These are phyloP conservation scores for Penicillium coffeae DNA, from an alignment of 495 filamentous ascomycete species.

Conservation along the genomic window DNA sequence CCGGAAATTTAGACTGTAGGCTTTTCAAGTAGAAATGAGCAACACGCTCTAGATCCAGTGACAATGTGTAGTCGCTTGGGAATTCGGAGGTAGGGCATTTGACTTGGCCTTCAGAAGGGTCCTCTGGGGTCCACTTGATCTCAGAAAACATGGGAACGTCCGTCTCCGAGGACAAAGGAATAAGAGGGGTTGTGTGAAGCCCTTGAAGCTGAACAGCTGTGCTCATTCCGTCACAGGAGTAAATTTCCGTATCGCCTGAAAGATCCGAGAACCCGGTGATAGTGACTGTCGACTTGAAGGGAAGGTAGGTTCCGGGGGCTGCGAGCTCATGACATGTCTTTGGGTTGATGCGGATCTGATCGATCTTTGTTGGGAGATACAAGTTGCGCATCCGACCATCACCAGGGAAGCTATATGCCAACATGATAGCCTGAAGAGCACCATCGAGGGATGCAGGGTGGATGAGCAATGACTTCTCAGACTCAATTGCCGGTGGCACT, in stretches of 20 bases:
- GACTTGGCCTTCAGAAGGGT: not conserved
- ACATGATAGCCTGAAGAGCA: conserved; percentile 39
- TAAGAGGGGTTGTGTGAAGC: conserved; percentile 22
- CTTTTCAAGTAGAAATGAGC: conserved; percentile 20
- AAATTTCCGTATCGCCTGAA: conserved; percentile 25
- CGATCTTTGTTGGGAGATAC: conserved; percentile 32
- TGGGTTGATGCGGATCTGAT: conserved; percentile 42
- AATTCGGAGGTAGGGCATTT: not conserved
- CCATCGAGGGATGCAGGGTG: conserved; percentile 41
- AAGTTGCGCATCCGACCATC: conserved; percentile 26
- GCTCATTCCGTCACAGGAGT: conserved; percentile 9
- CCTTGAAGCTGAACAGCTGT: conserved; percentile 24
- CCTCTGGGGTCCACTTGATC: conserved; percentile 15
- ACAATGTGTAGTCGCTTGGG: not conserved
- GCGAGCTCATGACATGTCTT: conserved; percentile 1
- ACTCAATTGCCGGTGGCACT: conserved; percentile 3
- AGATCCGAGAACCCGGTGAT: conserved; percentile 14
- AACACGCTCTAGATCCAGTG: conserved; percentile 16
- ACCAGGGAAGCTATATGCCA: conserved; percentile 34
- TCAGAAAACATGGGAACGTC: conserved; percentile 23
- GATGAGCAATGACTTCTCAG: conserved; percentile 11
- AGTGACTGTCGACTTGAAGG: conserved; percentile 15
- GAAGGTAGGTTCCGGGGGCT: conserved; percentile 8
- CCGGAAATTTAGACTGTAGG: not conserved
- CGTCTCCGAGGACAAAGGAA: conserved; percentile 11